Evolutionary conservation across 2,329 filamentous ascomycete species (phyloP).

Genomic region (Corinectria fuckeliana): DNA sequence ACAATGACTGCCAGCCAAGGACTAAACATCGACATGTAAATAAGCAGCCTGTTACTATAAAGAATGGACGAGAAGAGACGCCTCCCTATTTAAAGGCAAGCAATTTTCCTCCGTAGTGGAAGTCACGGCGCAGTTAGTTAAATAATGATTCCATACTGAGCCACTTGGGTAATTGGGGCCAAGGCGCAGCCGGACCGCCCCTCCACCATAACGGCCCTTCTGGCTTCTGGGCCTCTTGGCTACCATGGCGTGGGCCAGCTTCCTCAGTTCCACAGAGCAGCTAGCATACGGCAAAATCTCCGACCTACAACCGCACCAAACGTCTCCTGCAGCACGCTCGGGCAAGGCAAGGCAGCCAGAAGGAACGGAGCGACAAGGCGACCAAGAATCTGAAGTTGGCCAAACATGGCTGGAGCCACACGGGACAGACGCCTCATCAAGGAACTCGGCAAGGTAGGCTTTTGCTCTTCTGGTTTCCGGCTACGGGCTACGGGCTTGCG

Average conservation of each 20-base stretch:
- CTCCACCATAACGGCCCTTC: background rate
- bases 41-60: background rate
- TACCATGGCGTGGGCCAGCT: background rate
- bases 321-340: background rate
- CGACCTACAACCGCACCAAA: slow-evolving; percentile 9
- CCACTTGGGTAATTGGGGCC: background rate
- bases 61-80: background rate
- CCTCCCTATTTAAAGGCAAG: background rate
- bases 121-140: background rate
- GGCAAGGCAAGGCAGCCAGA: background rate
- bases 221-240: background rate
- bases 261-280: background rate
- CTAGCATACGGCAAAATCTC: background rate
- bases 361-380: background rate
- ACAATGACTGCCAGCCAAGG: background rate
- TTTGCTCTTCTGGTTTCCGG: background rate
- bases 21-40: background rate
- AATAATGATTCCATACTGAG: background rate
- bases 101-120: background rate
- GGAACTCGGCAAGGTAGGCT: slow-evolving; percentile 62
- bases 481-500: background rate
- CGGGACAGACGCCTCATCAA: slow-evolving; percentile 65
- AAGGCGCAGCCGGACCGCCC: background rate
- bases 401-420: slow-evolving; percentile 51
- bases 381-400: slow-evolving; percentile 2